Percentiles rank a stretch among this genome's conserved stretches.
phyloP scores from a whole-genome alignment of 2,329 filamentous ascomycete species.

The Aspergillus fumigatus region DNA sequence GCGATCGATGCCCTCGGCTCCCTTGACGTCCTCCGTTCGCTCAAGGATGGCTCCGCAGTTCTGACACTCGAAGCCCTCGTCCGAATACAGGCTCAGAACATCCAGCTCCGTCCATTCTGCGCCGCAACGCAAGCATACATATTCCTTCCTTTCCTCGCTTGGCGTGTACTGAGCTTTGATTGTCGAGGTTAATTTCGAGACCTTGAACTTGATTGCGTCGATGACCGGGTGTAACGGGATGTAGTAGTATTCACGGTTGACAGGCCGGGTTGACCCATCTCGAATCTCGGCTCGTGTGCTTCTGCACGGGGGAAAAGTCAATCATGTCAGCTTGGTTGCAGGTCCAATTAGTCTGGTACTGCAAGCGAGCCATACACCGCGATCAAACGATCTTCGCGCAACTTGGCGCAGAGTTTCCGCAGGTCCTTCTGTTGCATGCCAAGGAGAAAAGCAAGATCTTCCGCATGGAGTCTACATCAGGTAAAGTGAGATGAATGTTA shows the following conservation, averaged over 20 bases:
- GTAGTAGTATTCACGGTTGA: conserved; percentile 91
- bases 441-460: conserved; percentile 82
- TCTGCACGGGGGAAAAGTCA: conserved; percentile 35
- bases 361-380: conserved; percentile 57
- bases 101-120: conserved; percentile 87
- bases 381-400: conserved; percentile 82
- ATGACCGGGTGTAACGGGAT: conserved; percentile 93
- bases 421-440: conserved; percentile 88
- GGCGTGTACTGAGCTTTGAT: conserved; percentile 80
- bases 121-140: conserved; percentile 75
- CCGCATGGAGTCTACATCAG: conserved; percentile 64
- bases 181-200: conserved; percentile 81
- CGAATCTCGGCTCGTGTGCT: conserved; percentile 71
- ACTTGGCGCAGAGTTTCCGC: conserved; percentile 78
- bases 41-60: conserved; percentile 58
- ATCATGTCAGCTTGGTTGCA: conserved; percentile 12
- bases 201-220: conserved; percentile 92
- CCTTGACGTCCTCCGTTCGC: conserved; percentile 43
- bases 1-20: conserved; percentile 39
- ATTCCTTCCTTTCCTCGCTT: conserved; percentile 84
- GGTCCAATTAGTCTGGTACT: neutral
- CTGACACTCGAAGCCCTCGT: conserved; percentile 74
- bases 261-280: conserved; percentile 75
- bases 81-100: conserved; percentile 68
- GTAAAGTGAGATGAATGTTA: conserved; percentile 7